These are phyloP conservation scores for Caloboletus inedulis DNA, from an alignment of 1,284 basidiomycete genomes.

Conservation along the genomic window DNA sequence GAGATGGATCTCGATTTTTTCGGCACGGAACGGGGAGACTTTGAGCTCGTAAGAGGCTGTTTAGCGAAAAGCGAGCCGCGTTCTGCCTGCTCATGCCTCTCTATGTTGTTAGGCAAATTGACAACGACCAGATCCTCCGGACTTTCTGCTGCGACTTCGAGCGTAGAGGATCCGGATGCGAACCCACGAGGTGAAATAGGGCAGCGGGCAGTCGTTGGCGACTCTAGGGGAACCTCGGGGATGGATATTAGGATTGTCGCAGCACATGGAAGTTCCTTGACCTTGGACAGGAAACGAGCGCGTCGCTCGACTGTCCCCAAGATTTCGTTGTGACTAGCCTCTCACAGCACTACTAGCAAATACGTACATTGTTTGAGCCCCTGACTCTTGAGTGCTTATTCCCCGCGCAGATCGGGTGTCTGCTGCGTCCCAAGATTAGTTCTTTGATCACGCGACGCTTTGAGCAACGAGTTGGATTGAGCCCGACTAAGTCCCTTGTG, in stretches of 20 bases:
- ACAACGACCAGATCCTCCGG: slow-evolving; percentile 28
- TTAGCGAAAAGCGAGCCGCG: slow-evolving; percentile 43
- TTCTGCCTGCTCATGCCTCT: slow-evolving; percentile 67
- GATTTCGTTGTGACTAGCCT: not conserved
- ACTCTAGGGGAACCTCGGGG: slow-evolving; percentile 64
- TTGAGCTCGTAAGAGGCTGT: slow-evolving; percentile 18
- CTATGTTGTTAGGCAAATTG: slow-evolving; percentile 32
- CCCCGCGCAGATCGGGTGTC: slow-evolving; percentile 61
- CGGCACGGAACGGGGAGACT: slow-evolving; percentile 2
- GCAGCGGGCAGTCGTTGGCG: slow-evolving; percentile 66
- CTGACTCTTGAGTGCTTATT: slow-evolving; percentile 69
- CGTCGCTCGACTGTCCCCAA: slow-evolving; percentile 60
- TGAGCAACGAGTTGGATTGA: slow-evolving; percentile 60
- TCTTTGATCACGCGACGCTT: slow-evolving; percentile 54
- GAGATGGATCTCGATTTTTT: slow-evolving; percentile 31
- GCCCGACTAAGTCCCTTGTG: slow-evolving; percentile 59
- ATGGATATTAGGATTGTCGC: slow-evolving; percentile 50
- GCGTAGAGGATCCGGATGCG: slow-evolving; percentile 57
- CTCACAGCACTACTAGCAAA: not conserved
- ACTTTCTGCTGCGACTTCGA: slow-evolving; percentile 45
- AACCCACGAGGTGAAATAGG: slow-evolving; percentile 65
- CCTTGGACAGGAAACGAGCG: slow-evolving; percentile 69
- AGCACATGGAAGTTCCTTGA: slow-evolving; percentile 62
- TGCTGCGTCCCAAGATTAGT: slow-evolving; percentile 45
- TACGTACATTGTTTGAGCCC: slow-evolving; percentile 68